Evolutionary conservation across 495 filamentous ascomycete genomes (phyloP).

Genomic region (Daldinia concentrica): DNA sequence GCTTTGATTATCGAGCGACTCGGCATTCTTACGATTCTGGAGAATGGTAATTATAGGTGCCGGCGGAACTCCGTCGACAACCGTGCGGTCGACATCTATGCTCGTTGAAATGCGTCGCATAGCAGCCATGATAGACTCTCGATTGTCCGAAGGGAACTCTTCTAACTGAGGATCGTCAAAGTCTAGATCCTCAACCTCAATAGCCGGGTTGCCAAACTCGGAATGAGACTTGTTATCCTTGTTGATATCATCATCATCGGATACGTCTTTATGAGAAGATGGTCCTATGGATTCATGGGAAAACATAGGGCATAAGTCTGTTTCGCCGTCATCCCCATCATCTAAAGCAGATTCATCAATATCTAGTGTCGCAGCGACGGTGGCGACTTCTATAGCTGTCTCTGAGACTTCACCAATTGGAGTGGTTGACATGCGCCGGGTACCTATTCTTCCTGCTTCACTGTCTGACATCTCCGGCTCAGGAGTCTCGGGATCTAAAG

Average conservation of each 20-base stretch:
- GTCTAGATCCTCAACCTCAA: slow-evolving; percentile 47
- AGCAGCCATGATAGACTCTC: slow-evolving; percentile 56
- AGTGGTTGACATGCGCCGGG: slow-evolving; percentile 29
- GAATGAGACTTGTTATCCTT: slow-evolving; percentile 25
- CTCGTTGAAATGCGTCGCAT: slow-evolving; percentile 57
- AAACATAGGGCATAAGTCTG: slow-evolving; percentile 54
- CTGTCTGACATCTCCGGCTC: slow-evolving; percentile 43
- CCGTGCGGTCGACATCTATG: slow-evolving; percentile 55
- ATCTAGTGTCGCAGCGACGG: slow-evolving; percentile 27
- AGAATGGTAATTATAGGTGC: slow-evolving; percentile 48
- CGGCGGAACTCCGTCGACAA: slow-evolving; percentile 49
- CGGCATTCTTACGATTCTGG: not conserved
- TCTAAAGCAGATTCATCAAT: slow-evolving; percentile 25
- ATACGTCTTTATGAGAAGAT: slow-evolving; percentile 18
- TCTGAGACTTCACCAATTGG: slow-evolving; percentile 37
- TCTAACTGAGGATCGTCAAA: slow-evolving; percentile 62
- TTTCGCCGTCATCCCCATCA: slow-evolving; percentile 35
- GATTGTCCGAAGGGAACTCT: slow-evolving; percentile 57
- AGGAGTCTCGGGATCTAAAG: slow-evolving; percentile 39
- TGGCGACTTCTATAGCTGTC: slow-evolving; percentile 47
- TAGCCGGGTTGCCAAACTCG: slow-evolving; percentile 17
- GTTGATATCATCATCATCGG: slow-evolving; percentile 5
- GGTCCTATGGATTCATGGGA: slow-evolving; percentile 56
- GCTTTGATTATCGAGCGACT: not conserved
- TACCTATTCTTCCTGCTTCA: slow-evolving; percentile 41